Percentiles rank a stretch among this genome's conserved stretches.
phyloP scores from a whole-genome alignment of 345 rosid species.

The Capsella bursapastoris region DNA sequence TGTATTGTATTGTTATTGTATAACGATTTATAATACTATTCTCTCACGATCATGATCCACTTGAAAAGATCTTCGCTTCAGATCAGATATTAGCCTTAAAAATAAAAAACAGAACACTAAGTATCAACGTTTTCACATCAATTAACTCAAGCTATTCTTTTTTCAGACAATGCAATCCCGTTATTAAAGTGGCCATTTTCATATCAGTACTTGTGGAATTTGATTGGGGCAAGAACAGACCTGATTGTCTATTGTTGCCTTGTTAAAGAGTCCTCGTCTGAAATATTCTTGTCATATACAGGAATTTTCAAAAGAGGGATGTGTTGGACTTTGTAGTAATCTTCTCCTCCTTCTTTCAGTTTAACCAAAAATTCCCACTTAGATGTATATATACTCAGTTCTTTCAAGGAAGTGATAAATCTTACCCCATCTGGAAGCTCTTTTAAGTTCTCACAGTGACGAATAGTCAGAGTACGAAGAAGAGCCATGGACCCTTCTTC shows the following conservation, averaged over 20 bases:
- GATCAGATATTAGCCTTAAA: no score
- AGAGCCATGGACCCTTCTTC: slow-evolving; percentile 37
- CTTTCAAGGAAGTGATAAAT: slow-evolving; percentile 27
- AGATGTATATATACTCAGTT: slow-evolving; percentile 17
- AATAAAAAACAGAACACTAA: no score
- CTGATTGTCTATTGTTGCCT: background rate
- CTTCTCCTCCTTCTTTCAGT: slow-evolving; percentile 44
- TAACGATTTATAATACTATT: no score
- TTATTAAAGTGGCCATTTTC: no score
- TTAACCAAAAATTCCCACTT: background rate
- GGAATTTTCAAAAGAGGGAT: slow-evolving; percentile 32
- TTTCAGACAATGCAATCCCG: no score
- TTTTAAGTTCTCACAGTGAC: slow-evolving; percentile 31
- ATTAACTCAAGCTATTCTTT: no score
- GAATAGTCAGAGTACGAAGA: slow-evolving; percentile 42
- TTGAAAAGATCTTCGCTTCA: no score
- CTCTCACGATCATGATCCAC: no score
- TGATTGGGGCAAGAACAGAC: background rate
- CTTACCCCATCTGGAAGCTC: slow-evolving; percentile 37
- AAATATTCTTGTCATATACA: background rate
- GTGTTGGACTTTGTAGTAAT: slow-evolving; percentile 45
- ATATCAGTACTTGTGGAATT: background rate
- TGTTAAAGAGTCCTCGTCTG: background rate
- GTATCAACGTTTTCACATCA: no score
- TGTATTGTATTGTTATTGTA: no score